phyloP scores from a whole-genome alignment of 2,329 filamentous ascomycete species.

The Cryphonectria parasitica region DNA sequence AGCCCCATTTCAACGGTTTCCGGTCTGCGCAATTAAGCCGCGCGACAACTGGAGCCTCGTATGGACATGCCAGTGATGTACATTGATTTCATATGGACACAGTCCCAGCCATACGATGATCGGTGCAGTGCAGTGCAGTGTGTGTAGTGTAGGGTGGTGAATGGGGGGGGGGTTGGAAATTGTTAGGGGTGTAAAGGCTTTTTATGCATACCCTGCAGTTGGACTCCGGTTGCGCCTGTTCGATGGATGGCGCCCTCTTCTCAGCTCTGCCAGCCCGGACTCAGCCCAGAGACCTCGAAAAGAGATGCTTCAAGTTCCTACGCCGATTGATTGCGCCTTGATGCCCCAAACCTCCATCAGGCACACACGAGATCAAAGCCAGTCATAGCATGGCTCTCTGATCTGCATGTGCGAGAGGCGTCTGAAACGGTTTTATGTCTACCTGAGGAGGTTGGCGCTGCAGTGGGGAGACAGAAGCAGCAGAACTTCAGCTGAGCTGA shows the following conservation, averaged over 20 bases:
- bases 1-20: constrained; percentile 2
- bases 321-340: constrained; percentile 25
- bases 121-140: constrained; percentile 23
- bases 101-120: constrained; percentile 24
- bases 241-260: constrained; percentile 9
- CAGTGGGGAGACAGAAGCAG: constrained; percentile 16
- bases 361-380: constrained; percentile 24
- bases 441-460: constrained; percentile 25
- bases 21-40: constrained; percentile 24
- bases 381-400: constrained; percentile 27
- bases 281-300: constrained; percentile 12
- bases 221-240: constrained; percentile 11
- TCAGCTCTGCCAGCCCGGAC: constrained; percentile 1
- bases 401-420: constrained; percentile 20
- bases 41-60: constrained; percentile 9
- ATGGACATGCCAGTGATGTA: constrained; percentile 23
- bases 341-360: constrained; percentile 30
- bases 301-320: constrained; percentile 26
- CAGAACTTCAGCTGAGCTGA: constrained; percentile 6
- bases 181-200: constrained; percentile 22
- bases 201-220: constrained; percentile 30
- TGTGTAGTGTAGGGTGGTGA: constrained; percentile 11
- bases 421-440: constrained; percentile 25
- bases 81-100: constrained; percentile 23
- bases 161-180: constrained; percentile 2